Evolutionary conservation across 2,329 filamentous ascomycete genomes (phyloP).

Genomic region (Kalaharituber pfeilii): DNA sequence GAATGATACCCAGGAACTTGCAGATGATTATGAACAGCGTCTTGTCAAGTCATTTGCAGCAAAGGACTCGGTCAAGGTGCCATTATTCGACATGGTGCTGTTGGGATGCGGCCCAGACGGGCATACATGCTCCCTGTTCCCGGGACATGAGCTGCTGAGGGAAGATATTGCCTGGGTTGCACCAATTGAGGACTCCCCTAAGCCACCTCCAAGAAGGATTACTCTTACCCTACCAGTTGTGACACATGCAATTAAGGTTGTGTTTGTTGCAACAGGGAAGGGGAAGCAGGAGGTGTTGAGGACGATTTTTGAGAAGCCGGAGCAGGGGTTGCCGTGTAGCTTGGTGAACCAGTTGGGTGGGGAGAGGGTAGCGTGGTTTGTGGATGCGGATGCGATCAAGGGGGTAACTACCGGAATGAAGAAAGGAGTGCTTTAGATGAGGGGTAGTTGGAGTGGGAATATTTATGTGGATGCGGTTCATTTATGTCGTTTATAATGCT

Average conservation of each 20-base stretch:
- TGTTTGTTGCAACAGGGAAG: conserved; percentile 75
- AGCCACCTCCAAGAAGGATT: conserved; percentile 78
- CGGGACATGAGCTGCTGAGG: conserved; percentile 67
- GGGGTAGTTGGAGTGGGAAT: background rate
- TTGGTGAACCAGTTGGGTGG: conserved; percentile 67
- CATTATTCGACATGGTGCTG: conserved; percentile 85
- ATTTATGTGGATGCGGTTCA: no score
- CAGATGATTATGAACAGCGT: conserved; percentile 79
- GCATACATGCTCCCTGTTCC: conserved; percentile 93
- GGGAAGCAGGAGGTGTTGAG: conserved; percentile 87
- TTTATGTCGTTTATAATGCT: no score
- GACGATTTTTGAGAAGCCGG: conserved; percentile 52
- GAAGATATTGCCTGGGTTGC: conserved; percentile 86
- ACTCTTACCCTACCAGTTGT: conserved; percentile 86
- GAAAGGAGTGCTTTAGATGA: background rate
- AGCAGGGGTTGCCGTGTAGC: conserved; percentile 61
- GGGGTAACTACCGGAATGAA: conserved; percentile 40
- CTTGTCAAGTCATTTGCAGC: conserved; percentile 75
- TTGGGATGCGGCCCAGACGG: conserved; percentile 90
- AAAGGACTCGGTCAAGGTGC: conserved; percentile 82
- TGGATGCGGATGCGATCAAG: conserved; percentile 68
- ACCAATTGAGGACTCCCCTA: conserved; percentile 79
- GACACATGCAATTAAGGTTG: conserved; percentile 67
- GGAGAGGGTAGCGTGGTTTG: conserved; percentile 89
- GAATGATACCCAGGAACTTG: conserved; percentile 59